phyloP scores from a whole-genome alignment of 176 grass and related monocot genomes.

The Musa beccarii region DNA sequence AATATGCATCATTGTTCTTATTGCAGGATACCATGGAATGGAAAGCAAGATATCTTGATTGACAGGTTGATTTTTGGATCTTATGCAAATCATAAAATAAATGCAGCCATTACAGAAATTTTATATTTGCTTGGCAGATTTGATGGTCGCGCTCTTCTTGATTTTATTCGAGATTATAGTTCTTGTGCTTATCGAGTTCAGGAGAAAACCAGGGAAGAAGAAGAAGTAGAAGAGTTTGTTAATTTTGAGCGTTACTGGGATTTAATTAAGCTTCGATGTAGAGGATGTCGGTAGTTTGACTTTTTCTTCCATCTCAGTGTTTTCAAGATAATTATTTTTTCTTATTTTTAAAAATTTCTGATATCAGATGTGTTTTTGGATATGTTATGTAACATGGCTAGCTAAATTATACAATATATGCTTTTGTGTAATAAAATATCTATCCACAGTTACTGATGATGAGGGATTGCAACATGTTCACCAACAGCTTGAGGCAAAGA shows the following conservation, averaged over 20 bases:
- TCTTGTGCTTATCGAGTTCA: conserved; percentile 48
- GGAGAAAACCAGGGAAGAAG: conserved; percentile 85
- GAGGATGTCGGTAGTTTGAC: conserved; percentile 99
- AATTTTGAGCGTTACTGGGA: conserved; percentile 99
- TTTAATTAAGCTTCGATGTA: conserved; percentile 99
- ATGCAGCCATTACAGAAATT: conserved; percentile 20
- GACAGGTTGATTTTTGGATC: conserved; percentile 50
- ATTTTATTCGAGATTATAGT: conserved; percentile 76
- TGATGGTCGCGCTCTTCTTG: conserved; percentile 92
- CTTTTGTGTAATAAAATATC: conserved; percentile 20
- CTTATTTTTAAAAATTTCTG: conserved; percentile 6
- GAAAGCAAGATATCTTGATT: conserved; percentile 91
- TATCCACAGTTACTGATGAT: conserved; percentile 67
- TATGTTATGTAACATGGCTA: background rate
- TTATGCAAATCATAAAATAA: conserved; percentile 2
- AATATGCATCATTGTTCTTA: background rate
- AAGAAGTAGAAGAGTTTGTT: conserved; percentile 99
- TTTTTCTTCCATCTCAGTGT: conserved; percentile 34
- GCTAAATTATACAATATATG: background rate
- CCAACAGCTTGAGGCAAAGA: conserved; percentile 83
- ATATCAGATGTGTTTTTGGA: background rate
- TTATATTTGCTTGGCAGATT: conserved; percentile 46
- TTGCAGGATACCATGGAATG: conserved; percentile 92
- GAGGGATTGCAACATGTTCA: conserved; percentile 69
- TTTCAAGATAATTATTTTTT: conserved; percentile 25